Conservation (phyloP, 2,329 filamentous ascomycete species). For the Pseudocercospora macadamiae region DNA sequence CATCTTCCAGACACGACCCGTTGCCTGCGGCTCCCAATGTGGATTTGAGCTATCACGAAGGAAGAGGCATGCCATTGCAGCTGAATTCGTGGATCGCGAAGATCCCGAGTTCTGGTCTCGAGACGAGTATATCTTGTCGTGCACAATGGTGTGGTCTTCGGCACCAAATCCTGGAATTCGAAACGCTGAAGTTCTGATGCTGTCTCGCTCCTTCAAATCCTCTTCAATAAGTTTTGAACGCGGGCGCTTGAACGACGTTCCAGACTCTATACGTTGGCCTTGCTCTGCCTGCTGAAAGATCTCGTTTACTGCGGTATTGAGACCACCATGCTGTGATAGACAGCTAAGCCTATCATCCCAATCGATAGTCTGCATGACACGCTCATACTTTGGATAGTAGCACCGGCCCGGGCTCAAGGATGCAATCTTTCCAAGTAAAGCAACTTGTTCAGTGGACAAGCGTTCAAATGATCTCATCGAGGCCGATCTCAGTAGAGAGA, state of each 20-base stretch:
- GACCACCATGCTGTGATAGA: constrained; percentile 47
- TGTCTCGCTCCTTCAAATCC: constrained; percentile 14
- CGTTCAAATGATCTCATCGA: constrained; percentile 29
- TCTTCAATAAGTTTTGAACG: neutral
- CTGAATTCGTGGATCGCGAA: constrained; percentile 8
- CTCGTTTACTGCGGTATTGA: constrained; percentile 27
- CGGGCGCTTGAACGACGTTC: neutral
- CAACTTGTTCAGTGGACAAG: constrained; percentile 22
- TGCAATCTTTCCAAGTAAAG: constrained; percentile 31
- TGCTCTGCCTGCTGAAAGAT: constrained; percentile 33
- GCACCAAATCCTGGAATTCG: constrained; percentile 38
- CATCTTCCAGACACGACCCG: constrained; percentile 6
- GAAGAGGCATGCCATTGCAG: constrained; percentile 2
- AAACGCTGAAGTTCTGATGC: constrained; percentile 8
- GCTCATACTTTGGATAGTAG: constrained; percentile 50
- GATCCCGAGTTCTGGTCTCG: constrained; percentile 18
- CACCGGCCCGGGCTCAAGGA: constrained; percentile 40
- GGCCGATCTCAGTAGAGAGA: constrained; percentile 28
- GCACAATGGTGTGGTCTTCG: constrained; percentile 29
- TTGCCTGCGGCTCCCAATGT: constrained; percentile 10
- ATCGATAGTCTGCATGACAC: constrained; percentile 47
- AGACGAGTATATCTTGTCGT: constrained; percentile 33
- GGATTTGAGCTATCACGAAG: neutral
- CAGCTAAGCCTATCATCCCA: constrained; percentile 48
- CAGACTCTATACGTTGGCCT: too few species aligned